Percentiles rank a stretch among this genome's conserved stretches.
These are phyloP conservation scores for Penicillium sclerotigenum DNA, from an alignment of 2,329 filamentous ascomycete genomes.

Conservation along the genomic window DNA sequence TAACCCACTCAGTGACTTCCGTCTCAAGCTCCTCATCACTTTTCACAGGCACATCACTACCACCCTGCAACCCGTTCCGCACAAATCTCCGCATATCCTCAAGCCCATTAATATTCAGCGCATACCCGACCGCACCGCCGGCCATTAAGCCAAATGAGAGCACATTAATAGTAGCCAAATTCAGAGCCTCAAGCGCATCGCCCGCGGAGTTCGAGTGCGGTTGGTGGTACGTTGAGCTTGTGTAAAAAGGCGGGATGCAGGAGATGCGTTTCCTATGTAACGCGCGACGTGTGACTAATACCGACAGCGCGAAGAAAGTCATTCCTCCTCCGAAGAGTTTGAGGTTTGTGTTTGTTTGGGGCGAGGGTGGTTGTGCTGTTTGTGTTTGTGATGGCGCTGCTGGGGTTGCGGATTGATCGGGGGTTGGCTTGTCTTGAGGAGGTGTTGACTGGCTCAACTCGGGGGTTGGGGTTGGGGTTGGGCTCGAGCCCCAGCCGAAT, in stretches of 20 bases:
- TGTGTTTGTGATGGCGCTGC: slow-evolving; percentile 11
- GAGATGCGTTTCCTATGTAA: slow-evolving; percentile 61
- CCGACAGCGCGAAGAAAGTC: slow-evolving; percentile 69
- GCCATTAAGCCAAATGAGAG: slow-evolving; percentile 70
- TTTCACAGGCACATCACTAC: slow-evolving; percentile 52
- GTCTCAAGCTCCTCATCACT: slow-evolving; percentile 49
- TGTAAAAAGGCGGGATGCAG: slow-evolving; percentile 68
- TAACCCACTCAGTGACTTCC: slow-evolving; percentile 55
- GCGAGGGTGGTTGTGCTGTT: slow-evolving; percentile 9
- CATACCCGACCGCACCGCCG: slow-evolving; percentile 70
- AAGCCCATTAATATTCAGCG: slow-evolving; percentile 69
- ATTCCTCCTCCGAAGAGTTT: slow-evolving; percentile 70
- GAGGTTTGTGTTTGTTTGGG: slow-evolving; percentile 27
- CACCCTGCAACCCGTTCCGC: slow-evolving; percentile 59
- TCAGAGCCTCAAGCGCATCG: slow-evolving; percentile 79
- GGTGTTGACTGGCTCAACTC: slow-evolving; percentile 2
- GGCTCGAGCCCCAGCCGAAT: slow-evolving; percentile 25
- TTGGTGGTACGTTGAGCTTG: slow-evolving; percentile 44
- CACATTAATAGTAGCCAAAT: slow-evolving; percentile 83
- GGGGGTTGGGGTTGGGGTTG: slow-evolving; percentile 13
- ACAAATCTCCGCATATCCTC: slow-evolving; percentile 61
- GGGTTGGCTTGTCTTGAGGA: slow-evolving; percentile 4
- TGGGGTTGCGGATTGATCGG: slow-evolving; percentile 4
- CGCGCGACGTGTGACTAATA: slow-evolving; percentile 68
- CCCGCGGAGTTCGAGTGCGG: slow-evolving; percentile 59